phyloP scores from a whole-genome alignment of 306 rosid genomes.

The Trifolium fragiferum region DNA sequence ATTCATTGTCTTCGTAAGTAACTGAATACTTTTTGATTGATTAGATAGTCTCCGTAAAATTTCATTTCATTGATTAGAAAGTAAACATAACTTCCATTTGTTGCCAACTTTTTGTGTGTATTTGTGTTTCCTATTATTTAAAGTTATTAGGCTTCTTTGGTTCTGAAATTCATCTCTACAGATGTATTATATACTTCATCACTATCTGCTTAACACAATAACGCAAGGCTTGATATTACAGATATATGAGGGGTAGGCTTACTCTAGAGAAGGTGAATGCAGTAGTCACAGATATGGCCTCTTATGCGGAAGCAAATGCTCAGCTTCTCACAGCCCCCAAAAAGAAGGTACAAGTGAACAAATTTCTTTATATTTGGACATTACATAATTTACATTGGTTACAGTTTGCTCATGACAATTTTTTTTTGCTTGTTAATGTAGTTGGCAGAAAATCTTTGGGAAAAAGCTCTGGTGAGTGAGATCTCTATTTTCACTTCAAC shows the following conservation, averaged over 20 bases:
- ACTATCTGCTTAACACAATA: constrained; percentile 24
- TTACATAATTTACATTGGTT: constrained; percentile 24
- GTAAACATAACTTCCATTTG: neutral
- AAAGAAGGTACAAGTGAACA: constrained; percentile 63
- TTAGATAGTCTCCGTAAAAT: constrained; percentile 22
- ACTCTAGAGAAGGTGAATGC: constrained; percentile 90
- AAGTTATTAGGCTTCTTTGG: constrained; percentile 1
- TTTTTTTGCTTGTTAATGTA: constrained; percentile 48
- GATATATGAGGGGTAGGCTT: constrained; percentile 97
- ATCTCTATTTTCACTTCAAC: constrained; percentile 10
- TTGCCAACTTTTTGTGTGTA: neutral
- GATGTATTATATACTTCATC: constrained; percentile 21
- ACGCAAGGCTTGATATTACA: constrained; percentile 43
- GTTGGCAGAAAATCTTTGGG: constrained; percentile 84
- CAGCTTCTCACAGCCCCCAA: constrained; percentile 76
- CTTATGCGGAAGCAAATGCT: constrained; percentile 85
- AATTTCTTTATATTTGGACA: constrained; percentile 38
- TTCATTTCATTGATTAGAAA: neutral
- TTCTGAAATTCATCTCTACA: constrained; percentile 11
- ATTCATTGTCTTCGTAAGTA: constrained; percentile 88
- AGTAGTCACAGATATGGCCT: constrained; percentile 80
- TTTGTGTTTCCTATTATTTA: neutral
- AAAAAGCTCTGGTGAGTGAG: constrained; percentile 82
- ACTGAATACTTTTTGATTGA: constrained; percentile 1
- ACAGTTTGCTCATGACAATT: constrained; percentile 42